phyloP scores from a whole-genome alignment of 345 rosid species.

The Schrenkiella parvula region DNA sequence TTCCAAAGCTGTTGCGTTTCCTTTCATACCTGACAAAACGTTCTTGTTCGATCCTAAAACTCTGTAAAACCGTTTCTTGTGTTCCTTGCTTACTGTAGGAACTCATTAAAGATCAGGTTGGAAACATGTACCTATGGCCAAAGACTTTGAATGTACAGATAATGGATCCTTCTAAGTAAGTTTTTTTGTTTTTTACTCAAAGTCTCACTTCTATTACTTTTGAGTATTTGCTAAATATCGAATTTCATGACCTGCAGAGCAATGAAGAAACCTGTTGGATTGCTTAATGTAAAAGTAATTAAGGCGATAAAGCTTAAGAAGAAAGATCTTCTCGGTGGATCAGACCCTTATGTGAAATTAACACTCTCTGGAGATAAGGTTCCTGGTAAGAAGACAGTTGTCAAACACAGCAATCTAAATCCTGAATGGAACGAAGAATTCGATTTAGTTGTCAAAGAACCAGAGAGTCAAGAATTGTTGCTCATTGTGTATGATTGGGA shows the following conservation, averaged over 20 bases:
- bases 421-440: constrained; percentile 98
- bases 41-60: background rate
- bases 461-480: constrained; percentile 60
- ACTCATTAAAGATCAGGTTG: constrained; percentile 86
- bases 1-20: background rate
- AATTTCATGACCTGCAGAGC: constrained; percentile 43
- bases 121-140: constrained; percentile 97
- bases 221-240: background rate
- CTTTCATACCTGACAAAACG: background rate
- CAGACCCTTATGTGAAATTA: constrained; percentile 91
- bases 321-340: constrained; percentile 79
- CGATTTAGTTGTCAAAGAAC: constrained; percentile 67
- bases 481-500: constrained; percentile 85
- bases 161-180: constrained; percentile 78
- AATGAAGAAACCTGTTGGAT: constrained; percentile 75
- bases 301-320: constrained; percentile 73
- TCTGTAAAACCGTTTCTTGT: background rate
- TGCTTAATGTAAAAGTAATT: constrained; percentile 67
- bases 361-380: constrained; percentile 80
- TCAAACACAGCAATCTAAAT: constrained; percentile 76
- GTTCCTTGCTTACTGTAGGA: constrained; percentile 45
- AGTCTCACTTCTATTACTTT: background rate
- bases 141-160: constrained; percentile 72
- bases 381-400: constrained; percentile 64
- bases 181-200: background rate